Evolutionary conservation across 345 rosid species (phyloP).

Genomic region (Acer negundo): DNA sequence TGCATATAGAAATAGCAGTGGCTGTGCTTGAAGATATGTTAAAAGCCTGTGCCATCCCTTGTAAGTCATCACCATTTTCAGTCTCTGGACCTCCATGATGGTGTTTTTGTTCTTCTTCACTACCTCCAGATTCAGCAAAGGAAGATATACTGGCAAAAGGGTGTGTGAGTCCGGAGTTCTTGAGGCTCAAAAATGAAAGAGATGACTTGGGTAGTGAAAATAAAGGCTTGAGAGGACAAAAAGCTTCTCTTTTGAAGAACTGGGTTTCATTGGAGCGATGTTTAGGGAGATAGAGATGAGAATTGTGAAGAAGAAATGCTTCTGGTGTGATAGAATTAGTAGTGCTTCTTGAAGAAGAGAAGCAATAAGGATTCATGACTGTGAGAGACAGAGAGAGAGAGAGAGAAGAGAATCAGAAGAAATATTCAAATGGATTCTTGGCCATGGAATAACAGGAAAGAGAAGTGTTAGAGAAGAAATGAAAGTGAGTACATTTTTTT

Average conservation of each 20-base stretch:
- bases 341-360: constrained; percentile 52
- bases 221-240: constrained; percentile 29
- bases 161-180: constrained; percentile 30
- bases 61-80: constrained; percentile 33
- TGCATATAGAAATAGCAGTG: constrained; percentile 55
- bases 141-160: constrained; percentile 77
- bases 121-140: constrained; percentile 60
- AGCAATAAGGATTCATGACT: constrained; percentile 64
- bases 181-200: constrained; percentile 33
- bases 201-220: constrained; percentile 36
- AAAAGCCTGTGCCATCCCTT: constrained; percentile 87
- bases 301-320: constrained; percentile 32
- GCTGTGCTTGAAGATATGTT: constrained; percentile 72
- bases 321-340: constrained; percentile 26
- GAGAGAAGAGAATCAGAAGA: constrained; percentile 12
- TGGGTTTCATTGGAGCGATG: constrained; percentile 31
- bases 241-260: constrained; percentile 32
- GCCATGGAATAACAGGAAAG: constrained; percentile 36
- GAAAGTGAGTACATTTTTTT: constrained; percentile 23
- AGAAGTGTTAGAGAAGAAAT: constrained; percentile 34
- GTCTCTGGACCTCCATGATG: constrained; percentile 29
- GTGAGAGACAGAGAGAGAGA: not conserved
- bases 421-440: constrained; percentile 26
- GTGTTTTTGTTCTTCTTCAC: constrained; percentile 36
- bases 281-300: constrained; percentile 46